phyloP scores from a whole-genome alignment of 1,284 basidiomycete species.

The Schizopora paradoxa region DNA sequence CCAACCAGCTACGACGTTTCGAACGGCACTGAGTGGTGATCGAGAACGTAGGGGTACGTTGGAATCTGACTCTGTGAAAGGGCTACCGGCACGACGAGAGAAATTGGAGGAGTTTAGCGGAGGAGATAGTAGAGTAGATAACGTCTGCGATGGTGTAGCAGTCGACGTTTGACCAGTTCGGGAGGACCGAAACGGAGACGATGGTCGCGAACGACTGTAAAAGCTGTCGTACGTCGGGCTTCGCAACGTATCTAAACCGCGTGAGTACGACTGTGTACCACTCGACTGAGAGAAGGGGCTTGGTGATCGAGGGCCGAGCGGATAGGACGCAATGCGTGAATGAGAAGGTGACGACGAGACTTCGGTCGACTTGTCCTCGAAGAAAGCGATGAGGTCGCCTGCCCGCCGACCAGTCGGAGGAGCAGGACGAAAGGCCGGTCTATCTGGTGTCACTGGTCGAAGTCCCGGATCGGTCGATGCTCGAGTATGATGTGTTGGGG shows the following conservation, averaged over 20 bases:
- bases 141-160: slow-evolving; percentile 5
- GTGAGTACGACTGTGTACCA: slow-evolving; percentile 13
- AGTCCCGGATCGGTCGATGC: neutral
- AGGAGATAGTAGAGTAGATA: neutral
- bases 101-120: neutral
- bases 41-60: slow-evolving; percentile 48
- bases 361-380: slow-evolving; percentile 41
- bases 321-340: slow-evolving; percentile 48
- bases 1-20: slow-evolving; percentile 78
- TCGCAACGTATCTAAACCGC: slow-evolving; percentile 13
- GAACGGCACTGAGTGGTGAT: slow-evolving; percentile 64
- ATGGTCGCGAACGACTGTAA: slow-evolving; percentile 8
- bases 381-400: slow-evolving; percentile 67
- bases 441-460: slow-evolving; percentile 16
- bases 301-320: slow-evolving; percentile 43
- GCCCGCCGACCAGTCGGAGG: slow-evolving; percentile 54
- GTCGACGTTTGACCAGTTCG: no score
- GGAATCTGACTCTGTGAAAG: slow-evolving; percentile 21
- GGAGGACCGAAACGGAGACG: no score
- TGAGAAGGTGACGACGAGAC: slow-evolving; percentile 32
- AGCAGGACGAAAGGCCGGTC: slow-evolving; percentile 29
- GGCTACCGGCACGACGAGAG: slow-evolving; percentile 1
- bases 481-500: slow-evolving; percentile 4
- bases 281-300: slow-evolving; percentile 36
- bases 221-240: neutral